These are phyloP conservation scores for Persicaria tinctoria DNA, from an alignment of 148 eudicot species.

Conservation along the genomic window DNA sequence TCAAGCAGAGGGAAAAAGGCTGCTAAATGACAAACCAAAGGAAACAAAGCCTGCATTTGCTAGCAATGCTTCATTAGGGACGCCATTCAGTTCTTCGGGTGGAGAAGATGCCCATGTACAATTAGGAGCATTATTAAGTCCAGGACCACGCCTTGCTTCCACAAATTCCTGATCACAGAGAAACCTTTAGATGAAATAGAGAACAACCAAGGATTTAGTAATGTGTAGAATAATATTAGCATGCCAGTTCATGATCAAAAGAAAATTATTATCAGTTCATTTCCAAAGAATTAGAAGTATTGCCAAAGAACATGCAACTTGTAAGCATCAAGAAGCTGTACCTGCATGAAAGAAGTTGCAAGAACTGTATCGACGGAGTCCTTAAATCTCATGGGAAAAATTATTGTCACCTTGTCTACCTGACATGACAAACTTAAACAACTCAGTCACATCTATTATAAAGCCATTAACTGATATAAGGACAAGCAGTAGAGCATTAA, in stretches of 20 bases:
- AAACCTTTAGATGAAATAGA: constrained; percentile 4
- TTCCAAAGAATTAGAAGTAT: neutral
- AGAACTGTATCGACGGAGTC: constrained; percentile 70
- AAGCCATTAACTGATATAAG: neutral
- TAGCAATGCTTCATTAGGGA: constrained; percentile 62
- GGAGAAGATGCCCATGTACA: constrained; percentile 93
- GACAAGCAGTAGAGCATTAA: neutral
- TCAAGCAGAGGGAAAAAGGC: neutral
- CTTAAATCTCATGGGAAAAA: constrained; percentile 89
- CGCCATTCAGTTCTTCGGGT: constrained; percentile 81
- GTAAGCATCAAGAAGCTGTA: constrained; percentile 16
- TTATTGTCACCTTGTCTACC: constrained; percentile 55
- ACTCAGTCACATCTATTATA: neutral
- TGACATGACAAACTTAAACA: constrained; percentile 24
- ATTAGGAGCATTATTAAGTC: constrained; percentile 57
- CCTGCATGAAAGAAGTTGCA: constrained; percentile 95
- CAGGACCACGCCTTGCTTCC: constrained; percentile 56
- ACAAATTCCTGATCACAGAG: constrained; percentile 53
- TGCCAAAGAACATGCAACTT: neutral
- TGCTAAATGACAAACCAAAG: constrained; percentile 44
- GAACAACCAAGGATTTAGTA: neutral
- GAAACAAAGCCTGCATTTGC: constrained; percentile 90
- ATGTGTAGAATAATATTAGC: neutral
- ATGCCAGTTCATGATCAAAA: neutral
- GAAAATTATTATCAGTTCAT: neutral